Conservation (phyloP, 176 grass and related monocot genomes). For the Alopecurus myosuroides region DNA sequence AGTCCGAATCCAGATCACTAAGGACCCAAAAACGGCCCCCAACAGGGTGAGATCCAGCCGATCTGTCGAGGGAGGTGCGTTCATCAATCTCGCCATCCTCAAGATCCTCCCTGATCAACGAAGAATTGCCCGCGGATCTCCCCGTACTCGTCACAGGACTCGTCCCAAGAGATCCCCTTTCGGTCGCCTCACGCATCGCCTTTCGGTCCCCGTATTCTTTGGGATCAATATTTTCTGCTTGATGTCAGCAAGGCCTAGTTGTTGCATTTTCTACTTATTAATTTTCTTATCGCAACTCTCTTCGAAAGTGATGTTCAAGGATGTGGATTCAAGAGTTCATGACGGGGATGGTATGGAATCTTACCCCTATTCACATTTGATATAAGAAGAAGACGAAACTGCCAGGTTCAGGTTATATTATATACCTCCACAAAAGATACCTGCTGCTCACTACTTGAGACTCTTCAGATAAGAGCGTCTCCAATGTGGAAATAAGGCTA, state of each 20-base stretch:
- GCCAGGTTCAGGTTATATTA: not conserved
- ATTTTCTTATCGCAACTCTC: not conserved
- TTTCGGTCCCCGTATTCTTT: no score
- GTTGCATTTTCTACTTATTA: not conserved
- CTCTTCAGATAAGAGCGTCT: not conserved
- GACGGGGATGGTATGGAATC: conserved; percentile 35
- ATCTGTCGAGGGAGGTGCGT: no score
- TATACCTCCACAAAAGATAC: not conserved
- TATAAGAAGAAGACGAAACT: not conserved
- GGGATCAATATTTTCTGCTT: conserved; percentile 31
- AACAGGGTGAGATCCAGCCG: no score
- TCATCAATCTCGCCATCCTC: no score
- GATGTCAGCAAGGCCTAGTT: conserved; percentile 31
- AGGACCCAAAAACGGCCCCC: no score
- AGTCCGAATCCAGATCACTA: no score
- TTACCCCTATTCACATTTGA: conserved; percentile 5
- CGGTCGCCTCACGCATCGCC: no score
- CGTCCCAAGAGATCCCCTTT: no score
- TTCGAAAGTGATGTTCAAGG: not conserved
- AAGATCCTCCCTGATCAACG: no score
- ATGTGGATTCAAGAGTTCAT: conserved; percentile 25
- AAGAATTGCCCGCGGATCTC: no score
- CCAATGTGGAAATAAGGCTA: no score
- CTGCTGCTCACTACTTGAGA: not conserved
- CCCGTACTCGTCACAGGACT: no score